Conservation (phyloP, 176 grass and related monocot genomes). For the barley (Hordeum vulgare) region DNA sequence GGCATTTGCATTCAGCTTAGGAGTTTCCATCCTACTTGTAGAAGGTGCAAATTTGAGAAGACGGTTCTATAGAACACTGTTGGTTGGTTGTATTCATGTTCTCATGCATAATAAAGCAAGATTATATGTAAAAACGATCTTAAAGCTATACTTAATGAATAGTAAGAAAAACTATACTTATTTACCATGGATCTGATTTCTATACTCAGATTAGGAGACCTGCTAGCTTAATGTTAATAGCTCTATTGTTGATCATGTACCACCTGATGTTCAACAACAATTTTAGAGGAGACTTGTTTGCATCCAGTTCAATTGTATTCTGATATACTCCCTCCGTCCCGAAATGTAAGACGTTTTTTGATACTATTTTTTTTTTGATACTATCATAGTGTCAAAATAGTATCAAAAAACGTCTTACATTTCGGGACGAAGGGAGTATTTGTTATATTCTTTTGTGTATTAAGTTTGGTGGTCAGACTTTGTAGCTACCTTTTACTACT, state of each 20-base stretch:
- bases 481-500: constrained; percentile 1
- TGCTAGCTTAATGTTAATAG: not conserved
- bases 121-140: not conserved
- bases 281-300: not conserved
- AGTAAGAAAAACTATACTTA: not conserved
- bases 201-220: not conserved
- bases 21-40: not conserved
- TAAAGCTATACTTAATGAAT: not conserved
- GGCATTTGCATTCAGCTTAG: not conserved
- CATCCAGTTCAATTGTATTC: not conserved
- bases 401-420: too few relatives aligned
- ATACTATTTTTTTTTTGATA: too few relatives aligned
- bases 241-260: not conserved
- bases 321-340: too few relatives aligned
- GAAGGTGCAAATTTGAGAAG: constrained; percentile 1
- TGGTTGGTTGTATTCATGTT: constrained; percentile 4
- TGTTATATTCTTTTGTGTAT: not conserved
- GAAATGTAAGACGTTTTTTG: too few relatives aligned
- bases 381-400: too few relatives aligned
- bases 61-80: not conserved
- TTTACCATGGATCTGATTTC: not conserved
- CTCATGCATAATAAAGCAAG: not conserved
- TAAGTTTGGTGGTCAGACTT: not conserved
- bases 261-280: not conserved
- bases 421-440: too few relatives aligned